Conservation (phyloP, 2,329 filamentous ascomycete species). For the Karstenula rhodostoma region DNA sequence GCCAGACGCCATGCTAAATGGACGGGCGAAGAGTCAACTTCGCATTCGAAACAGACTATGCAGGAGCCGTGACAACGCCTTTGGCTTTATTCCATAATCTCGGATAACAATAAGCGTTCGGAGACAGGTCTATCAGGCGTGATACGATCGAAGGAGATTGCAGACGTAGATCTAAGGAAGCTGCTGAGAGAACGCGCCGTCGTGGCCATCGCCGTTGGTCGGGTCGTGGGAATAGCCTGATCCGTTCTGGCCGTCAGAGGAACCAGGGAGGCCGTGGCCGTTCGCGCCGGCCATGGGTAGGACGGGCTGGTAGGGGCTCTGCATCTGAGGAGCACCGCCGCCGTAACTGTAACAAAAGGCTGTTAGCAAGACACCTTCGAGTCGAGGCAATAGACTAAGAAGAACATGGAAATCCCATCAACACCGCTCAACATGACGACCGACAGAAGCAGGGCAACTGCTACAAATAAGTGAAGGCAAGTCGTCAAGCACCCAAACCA, state of each 20-base stretch:
- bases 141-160: constrained; percentile 4
- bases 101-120: constrained; percentile 1
- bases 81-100: constrained; percentile 6
- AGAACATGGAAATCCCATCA: constrained; percentile 18
- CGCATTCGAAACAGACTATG: constrained; percentile 17
- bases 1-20: constrained; percentile 45
- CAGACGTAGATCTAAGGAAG: constrained; percentile 22
- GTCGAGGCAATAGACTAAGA: constrained; percentile 23
- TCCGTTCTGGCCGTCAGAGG: constrained; percentile 36
- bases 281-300: constrained; percentile 22
- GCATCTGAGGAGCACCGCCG: constrained; percentile 10
- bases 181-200: constrained; percentile 48
- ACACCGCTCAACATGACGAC: constrained; percentile 32
- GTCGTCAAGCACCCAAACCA: constrained; percentile 36
- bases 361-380: constrained; percentile 26
- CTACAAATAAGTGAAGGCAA: constrained; percentile 40
- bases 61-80: constrained; percentile 10
- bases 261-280: constrained; percentile 35
- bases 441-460: constrained; percentile 30
- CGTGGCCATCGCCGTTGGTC: constrained; percentile 43
- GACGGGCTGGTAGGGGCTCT: constrained; percentile 8
- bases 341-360: constrained; percentile 4
- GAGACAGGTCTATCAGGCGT: constrained; percentile 5
- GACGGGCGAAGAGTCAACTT: constrained; percentile 23
- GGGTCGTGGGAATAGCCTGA: background rate